These are phyloP conservation scores for Hyphodiscus hymeniophilus DNA, from an alignment of 495 filamentous ascomycete species.

Conservation along the genomic window DNA sequence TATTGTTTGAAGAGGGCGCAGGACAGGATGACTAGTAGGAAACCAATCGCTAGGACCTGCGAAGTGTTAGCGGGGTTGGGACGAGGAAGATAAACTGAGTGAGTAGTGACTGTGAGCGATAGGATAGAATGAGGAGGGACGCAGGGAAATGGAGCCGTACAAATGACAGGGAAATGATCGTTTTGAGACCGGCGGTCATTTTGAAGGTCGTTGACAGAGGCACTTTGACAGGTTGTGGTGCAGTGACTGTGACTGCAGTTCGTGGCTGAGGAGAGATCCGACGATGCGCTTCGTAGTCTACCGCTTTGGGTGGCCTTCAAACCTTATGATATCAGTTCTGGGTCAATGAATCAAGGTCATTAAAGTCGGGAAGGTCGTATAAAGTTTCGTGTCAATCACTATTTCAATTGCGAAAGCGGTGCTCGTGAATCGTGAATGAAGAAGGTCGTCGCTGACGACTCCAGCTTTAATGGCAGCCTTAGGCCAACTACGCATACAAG, in stretches of 20 bases:
- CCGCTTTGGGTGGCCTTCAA: no score
- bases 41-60: constrained; percentile 91
- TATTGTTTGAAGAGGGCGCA: constrained; percentile 90
- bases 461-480: no score
- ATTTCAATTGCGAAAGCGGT: no score
- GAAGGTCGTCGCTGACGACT: no score
- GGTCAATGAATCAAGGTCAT: no score
- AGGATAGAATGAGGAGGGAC: neutral
- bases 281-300: neutral
- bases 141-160: constrained; percentile 37
- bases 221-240: constrained; percentile 6
- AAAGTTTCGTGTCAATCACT: no score
- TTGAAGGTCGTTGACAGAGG: constrained; percentile 27
- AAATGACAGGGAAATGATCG: constrained; percentile 97
- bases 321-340: no score
- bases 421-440: no score
- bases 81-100: neutral
- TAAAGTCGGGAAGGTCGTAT: no score
- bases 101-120: no score
- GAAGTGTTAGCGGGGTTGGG: neutral
- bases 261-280: constrained; percentile 4
- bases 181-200: constrained; percentile 92
- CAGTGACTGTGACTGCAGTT: neutral
- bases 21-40: constrained; percentile 97
- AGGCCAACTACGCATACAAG: no score